phyloP scores from a whole-genome alignment of 2,329 filamentous ascomycete genomes.

The Pleomassaria siparia region DNA sequence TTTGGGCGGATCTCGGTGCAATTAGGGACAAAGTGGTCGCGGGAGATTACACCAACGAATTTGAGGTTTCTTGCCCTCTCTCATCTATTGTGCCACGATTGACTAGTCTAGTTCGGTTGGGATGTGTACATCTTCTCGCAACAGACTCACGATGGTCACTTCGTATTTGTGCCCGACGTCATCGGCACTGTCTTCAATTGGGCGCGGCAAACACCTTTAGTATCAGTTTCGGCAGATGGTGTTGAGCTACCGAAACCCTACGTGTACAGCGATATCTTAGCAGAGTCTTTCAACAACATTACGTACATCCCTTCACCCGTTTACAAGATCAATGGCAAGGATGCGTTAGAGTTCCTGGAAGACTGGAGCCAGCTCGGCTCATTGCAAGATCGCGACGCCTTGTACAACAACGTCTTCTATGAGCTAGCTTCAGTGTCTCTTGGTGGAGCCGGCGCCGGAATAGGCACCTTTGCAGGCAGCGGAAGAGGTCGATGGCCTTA shows the following conservation, averaged over 20 bases:
- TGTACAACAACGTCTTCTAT: conserved; percentile 56
- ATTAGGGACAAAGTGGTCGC: conserved; percentile 44
- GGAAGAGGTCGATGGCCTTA: conserved; percentile 47
- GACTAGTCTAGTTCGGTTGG: conserved; percentile 30
- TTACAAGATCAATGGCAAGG: conserved; percentile 58
- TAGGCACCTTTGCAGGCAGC: conserved; percentile 49
- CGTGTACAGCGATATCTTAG: conserved; percentile 51
- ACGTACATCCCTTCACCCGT: conserved; percentile 53
- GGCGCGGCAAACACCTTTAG: conserved; percentile 52
- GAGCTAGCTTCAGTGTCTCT: conserved; percentile 47
- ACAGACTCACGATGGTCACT: conserved; percentile 66
- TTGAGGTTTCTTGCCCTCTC: conserved; percentile 28
- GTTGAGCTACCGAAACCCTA: conserved; percentile 58
- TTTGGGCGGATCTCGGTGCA: conserved; percentile 41
- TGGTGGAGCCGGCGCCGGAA: conserved; percentile 42
- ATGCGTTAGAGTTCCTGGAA: conserved; percentile 54
- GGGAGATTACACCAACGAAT: conserved; percentile 45
- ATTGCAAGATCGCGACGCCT: conserved; percentile 59
- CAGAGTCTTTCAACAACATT: conserved; percentile 43
- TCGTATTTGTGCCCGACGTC: conserved; percentile 57
- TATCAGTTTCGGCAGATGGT: conserved; percentile 61
- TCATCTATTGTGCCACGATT: conserved; percentile 1
- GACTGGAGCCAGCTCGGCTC: conserved; percentile 51
- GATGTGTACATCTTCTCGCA: conserved; percentile 47
- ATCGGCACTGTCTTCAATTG: conserved; percentile 56